Conservation (phyloP, 1,284 basidiomycete species). For the Rhizoctonia solani region DNA sequence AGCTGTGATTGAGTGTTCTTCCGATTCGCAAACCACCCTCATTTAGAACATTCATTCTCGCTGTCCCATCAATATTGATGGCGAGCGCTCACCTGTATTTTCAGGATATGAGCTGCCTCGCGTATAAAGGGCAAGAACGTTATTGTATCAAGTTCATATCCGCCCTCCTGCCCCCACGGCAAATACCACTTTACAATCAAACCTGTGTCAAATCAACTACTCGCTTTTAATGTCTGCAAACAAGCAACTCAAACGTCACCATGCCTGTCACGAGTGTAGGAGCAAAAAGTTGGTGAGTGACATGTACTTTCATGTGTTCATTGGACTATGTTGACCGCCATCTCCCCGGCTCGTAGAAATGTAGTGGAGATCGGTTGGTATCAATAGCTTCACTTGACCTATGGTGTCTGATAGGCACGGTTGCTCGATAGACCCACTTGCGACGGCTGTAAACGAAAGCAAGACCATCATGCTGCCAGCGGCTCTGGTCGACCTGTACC, state of each 20-base stretch:
- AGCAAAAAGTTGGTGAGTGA: slow-evolving; percentile 14
- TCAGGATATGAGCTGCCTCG: too few species aligned
- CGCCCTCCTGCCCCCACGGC: too few species aligned
- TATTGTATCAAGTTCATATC: too few species aligned
- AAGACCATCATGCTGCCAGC: neutral
- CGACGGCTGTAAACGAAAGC: slow-evolving; percentile 12
- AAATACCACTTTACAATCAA: too few species aligned
- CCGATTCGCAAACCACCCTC: neutral
- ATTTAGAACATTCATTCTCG: neutral
- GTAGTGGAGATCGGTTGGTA: slow-evolving; percentile 23
- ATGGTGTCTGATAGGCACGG: neutral
- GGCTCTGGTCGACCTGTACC: neutral
- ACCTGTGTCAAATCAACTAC: too few species aligned
- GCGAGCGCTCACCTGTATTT: neutral
- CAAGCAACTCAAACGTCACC: slow-evolving; percentile 7
- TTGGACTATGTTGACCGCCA: too few species aligned
- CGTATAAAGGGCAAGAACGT: too few species aligned
- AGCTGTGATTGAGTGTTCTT: neutral
- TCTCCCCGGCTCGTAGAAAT: neutral
- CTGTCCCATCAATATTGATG: neutral
- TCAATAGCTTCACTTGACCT: neutral
- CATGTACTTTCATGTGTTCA: neutral
- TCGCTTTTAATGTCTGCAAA: slow-evolving; percentile 17
- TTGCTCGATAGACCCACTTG: slow-evolving; percentile 7
- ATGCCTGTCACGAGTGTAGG: slow-evolving; percentile 27